Percentiles rank a stretch among this genome's conserved stretches.
These are phyloP conservation scores for Kalaharituber pfeilii DNA, from an alignment of 2,329 filamentous ascomycete genomes.

Conservation along the genomic window DNA sequence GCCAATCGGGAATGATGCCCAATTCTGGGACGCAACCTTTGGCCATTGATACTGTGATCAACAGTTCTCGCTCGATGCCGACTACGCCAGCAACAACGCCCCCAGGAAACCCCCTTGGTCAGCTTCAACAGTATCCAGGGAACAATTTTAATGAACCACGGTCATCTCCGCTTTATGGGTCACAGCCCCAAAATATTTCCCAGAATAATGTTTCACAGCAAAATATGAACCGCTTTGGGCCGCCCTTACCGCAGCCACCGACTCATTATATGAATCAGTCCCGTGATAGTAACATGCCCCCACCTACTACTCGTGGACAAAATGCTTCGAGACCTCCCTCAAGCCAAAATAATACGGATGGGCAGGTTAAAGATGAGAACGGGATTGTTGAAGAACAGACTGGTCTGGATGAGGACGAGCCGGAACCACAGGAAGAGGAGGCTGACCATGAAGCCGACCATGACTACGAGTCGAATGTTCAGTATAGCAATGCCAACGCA, in stretches of 20 bases:
- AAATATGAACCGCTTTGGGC: slow-evolving; percentile 51
- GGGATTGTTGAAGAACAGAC: slow-evolving; percentile 42
- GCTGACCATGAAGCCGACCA: slow-evolving; percentile 48
- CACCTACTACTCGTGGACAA: slow-evolving; percentile 42
- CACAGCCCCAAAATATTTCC: slow-evolving; percentile 56
- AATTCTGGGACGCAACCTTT: slow-evolving; percentile 51
- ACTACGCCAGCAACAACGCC: slow-evolving; percentile 83
- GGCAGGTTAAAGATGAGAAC: slow-evolving; percentile 34
- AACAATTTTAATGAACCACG: slow-evolving; percentile 19
- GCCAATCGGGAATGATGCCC: slow-evolving; percentile 44
- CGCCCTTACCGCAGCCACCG: slow-evolving; percentile 32
- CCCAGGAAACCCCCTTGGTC: slow-evolving; percentile 57
- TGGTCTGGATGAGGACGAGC: slow-evolving; percentile 37
- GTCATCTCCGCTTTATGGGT: slow-evolving; percentile 27
- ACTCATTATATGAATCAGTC: slow-evolving; percentile 48
- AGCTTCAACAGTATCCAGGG: slow-evolving; percentile 58
- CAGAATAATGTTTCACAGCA: slow-evolving; percentile 46
- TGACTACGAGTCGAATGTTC: slow-evolving; percentile 61
- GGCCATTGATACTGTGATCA: slow-evolving; percentile 63
- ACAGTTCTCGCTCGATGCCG: slow-evolving; percentile 68
- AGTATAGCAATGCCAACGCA: slow-evolving; percentile 55
- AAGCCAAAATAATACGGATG: slow-evolving; percentile 21
- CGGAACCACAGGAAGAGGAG: slow-evolving; percentile 46
- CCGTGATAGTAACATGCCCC: slow-evolving; percentile 50
- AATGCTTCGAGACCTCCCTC: slow-evolving; percentile 29